Conservation (phyloP, 1,284 basidiomycete genomes). For the Agaricales sp. region DNA sequence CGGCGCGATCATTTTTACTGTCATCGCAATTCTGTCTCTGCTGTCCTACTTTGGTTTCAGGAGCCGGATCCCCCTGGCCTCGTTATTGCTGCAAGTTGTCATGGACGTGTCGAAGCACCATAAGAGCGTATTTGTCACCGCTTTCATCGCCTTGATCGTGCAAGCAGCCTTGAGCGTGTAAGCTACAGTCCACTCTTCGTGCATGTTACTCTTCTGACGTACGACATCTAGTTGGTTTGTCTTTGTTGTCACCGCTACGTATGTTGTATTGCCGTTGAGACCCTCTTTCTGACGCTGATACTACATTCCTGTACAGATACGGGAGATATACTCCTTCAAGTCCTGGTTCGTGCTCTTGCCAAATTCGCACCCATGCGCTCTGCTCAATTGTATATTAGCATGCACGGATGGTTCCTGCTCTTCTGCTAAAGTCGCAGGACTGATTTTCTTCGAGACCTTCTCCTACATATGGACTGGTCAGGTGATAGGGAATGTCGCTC, state of each 20-base stretch:
- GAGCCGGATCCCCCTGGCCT: constrained; percentile 70
- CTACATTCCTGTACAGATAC: constrained; percentile 34
- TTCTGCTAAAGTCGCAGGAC: constrained; percentile 46
- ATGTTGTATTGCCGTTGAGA: constrained; percentile 16
- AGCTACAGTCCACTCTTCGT: constrained; percentile 17
- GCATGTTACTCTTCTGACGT: background rate
- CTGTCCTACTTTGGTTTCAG: constrained; percentile 60
- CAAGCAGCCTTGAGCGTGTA: constrained; percentile 66
- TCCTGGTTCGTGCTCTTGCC: constrained; percentile 32
- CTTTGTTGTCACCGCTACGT: constrained; percentile 63
- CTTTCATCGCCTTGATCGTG: constrained; percentile 57
- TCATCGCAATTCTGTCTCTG: constrained; percentile 54
- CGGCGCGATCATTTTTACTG: constrained; percentile 69
- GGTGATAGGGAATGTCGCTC: constrained; percentile 70
- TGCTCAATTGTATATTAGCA: constrained; percentile 15
- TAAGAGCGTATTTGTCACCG: constrained; percentile 72
- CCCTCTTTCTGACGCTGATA: constrained; percentile 5
- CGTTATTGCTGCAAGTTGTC: constrained; percentile 69
- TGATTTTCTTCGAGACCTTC: constrained; percentile 73
- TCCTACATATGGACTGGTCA: constrained; percentile 80
- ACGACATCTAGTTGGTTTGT: constrained; percentile 39
- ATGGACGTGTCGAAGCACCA: constrained; percentile 82
- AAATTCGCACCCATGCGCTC: background rate
- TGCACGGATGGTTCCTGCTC: constrained; percentile 38
- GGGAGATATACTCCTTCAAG: constrained; percentile 71